These are phyloP conservation scores for Metarhizium brunneum DNA, from an alignment of 2,329 filamentous ascomycete genomes.

Conservation along the genomic window DNA sequence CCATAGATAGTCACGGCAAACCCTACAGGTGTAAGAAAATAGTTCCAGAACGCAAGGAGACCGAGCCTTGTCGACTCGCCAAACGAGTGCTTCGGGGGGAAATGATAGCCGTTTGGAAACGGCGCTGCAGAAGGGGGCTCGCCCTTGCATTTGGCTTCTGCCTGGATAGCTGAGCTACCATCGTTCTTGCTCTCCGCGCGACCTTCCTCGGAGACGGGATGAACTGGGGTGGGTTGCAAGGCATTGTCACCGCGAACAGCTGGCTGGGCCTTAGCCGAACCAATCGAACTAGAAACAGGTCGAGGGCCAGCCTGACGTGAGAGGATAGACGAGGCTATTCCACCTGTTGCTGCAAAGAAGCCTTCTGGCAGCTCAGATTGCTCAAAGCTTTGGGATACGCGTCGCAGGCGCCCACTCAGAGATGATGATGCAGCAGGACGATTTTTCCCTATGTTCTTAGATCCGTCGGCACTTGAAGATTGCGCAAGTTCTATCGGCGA, in stretches of 20 bases:
- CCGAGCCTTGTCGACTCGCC: constrained; percentile 49
- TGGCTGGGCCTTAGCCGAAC: constrained; percentile 9
- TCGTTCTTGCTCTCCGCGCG: constrained; percentile 3
- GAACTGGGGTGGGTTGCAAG: neutral
- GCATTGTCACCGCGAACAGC: neutral
- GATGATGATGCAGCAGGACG: constrained; percentile 21
- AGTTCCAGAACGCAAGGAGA: constrained; percentile 57
- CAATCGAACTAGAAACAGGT: constrained; percentile 10
- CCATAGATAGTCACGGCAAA: constrained; percentile 72
- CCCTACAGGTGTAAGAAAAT: constrained; percentile 64
- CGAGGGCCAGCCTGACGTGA: constrained; percentile 13
- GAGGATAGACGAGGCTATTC: constrained; percentile 32
- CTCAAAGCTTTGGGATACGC: constrained; percentile 28
- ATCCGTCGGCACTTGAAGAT: constrained; percentile 1
- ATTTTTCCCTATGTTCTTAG: constrained; percentile 8
- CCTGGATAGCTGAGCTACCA: constrained; percentile 10
- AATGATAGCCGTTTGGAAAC: constrained; percentile 57
- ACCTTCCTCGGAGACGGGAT: constrained; percentile 2
- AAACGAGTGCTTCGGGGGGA: constrained; percentile 52
- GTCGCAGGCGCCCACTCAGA: constrained; percentile 21
- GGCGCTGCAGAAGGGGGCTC: constrained; percentile 25
- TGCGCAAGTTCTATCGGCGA: constrained; percentile 1
- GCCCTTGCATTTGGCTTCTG: constrained; percentile 9
- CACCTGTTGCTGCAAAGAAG: constrained; percentile 37
- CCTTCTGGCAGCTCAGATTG: constrained; percentile 37